Evolutionary conservation across 2,329 filamentous ascomycete species (phyloP).

Genomic region (Fusarium palustre): DNA sequence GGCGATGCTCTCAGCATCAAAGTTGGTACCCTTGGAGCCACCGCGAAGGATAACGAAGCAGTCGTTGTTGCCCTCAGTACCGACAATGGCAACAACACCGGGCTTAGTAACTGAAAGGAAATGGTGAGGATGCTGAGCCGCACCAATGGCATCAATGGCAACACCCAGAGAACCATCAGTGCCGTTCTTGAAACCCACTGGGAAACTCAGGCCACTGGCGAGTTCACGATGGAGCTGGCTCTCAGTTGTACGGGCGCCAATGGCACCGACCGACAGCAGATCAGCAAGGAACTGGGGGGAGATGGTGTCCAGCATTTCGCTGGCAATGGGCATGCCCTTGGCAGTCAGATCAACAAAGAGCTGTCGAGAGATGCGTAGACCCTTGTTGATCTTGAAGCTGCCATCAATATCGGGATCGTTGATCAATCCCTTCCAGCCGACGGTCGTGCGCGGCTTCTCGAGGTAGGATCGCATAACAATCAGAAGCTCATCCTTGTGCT

Average conservation of each 20-base stretch:
- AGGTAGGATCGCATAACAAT: conserved; percentile 99
- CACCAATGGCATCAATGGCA: conserved; percentile 94
- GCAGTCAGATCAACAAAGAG: conserved; percentile 92
- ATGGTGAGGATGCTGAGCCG: conserved; percentile 91
- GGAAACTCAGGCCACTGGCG: conserved; percentile 93
- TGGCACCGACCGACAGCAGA: conserved; percentile 88
- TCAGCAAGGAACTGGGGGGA: conserved; percentile 97
- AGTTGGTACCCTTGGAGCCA: conserved; percentile 94
- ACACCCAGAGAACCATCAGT: conserved; percentile 92
- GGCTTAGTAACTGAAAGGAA: conserved; percentile 98
- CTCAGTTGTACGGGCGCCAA: conserved; percentile 97
- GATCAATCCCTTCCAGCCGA: conserved; percentile 98
- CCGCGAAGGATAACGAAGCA: conserved; percentile 97
- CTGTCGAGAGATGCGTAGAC: conserved; percentile 84
- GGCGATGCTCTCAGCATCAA: conserved; percentile 84
- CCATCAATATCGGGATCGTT: conserved; percentile 99
- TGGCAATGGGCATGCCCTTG: conserved; percentile 95
- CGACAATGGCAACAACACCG: conserved; percentile 92
- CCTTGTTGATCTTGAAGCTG: conserved; percentile 99
- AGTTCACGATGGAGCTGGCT: conserved; percentile 95
- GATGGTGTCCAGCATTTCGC: conserved; percentile 98
- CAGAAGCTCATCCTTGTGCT: conserved; percentile 88
- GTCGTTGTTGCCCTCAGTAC: conserved; percentile 94
- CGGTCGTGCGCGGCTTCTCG: conserved; percentile 97
- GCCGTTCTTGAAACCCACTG: conserved; percentile 99